These are phyloP conservation scores for Carallia pectinifolia DNA, from an alignment of 345 rosid species.

Conservation along the genomic window DNA sequence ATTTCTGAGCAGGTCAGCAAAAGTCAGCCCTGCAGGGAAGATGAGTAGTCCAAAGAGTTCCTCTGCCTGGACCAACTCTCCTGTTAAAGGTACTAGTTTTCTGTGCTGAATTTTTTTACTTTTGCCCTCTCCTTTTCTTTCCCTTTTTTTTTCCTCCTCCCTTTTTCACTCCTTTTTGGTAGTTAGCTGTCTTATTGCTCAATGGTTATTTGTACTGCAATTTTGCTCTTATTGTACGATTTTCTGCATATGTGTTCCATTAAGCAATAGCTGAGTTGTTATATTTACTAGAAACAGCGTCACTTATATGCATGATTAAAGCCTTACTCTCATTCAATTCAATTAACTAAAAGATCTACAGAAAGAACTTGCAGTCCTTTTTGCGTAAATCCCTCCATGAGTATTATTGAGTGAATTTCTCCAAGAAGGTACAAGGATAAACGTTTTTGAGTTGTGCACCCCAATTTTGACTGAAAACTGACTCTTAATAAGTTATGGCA, in stretches of 20 bases:
- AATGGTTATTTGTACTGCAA: not conserved
- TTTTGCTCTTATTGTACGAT: too few species aligned
- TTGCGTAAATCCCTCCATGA: too few species aligned
- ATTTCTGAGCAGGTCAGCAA: conserved; percentile 58
- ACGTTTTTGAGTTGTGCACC: too few species aligned
- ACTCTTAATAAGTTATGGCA: too few species aligned
- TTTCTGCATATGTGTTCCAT: not conserved
- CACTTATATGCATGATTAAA: not conserved
- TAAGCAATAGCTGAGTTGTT: not conserved
- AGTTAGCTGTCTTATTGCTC: not conserved
- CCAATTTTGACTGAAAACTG: too few species aligned
- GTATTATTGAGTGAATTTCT: too few species aligned
- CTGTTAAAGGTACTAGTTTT: conserved; percentile 47
- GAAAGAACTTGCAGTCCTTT: not conserved
- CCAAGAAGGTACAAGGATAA: too few species aligned
- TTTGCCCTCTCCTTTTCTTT: not conserved
- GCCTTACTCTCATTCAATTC: not conserved
- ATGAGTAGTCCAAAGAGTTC: conserved; percentile 39
- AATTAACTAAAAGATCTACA: not conserved
- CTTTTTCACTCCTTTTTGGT: not conserved
- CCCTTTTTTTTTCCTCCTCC: not conserved
- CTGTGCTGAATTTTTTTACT: not conserved
- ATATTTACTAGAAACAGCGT: too few species aligned
- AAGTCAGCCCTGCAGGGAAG: conserved; percentile 38
- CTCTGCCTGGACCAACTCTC: conserved; percentile 57